These are phyloP conservation scores for Phytophthora pinifolia DNA, from an alignment of 352 stramenopile species.

Conservation along the genomic window DNA sequence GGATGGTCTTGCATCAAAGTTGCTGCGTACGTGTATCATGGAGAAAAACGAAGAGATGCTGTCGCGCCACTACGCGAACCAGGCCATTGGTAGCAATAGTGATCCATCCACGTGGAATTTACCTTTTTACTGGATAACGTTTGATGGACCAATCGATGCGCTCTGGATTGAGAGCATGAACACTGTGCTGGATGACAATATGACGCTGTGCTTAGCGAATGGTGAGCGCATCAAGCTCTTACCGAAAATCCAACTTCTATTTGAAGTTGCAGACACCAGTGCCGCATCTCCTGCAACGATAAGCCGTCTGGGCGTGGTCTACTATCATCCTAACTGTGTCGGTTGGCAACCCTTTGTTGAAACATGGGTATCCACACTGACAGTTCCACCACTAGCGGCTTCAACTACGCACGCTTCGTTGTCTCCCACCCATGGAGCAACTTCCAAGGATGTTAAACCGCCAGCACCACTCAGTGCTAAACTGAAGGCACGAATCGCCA, in stretches of 20 bases:
- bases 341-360: slow-evolving; percentile 69
- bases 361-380: slow-evolving; percentile 54
- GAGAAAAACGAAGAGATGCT: slow-evolving; percentile 64
- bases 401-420: slow-evolving; percentile 1
- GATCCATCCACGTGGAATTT: slow-evolving; percentile 24
- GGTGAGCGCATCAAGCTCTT: slow-evolving; percentile 87
- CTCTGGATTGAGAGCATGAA: slow-evolving; percentile 90
- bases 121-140: slow-evolving; percentile 83
- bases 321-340: slow-evolving; percentile 72
- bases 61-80: slow-evolving; percentile 17
- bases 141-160: slow-evolving; percentile 81
- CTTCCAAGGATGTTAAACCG: not conserved
- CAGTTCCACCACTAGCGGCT: slow-evolving; percentile 12
- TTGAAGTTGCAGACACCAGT: slow-evolving; percentile 91
- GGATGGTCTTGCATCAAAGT: slow-evolving; percentile 73
- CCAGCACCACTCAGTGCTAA: slow-evolving; percentile 33
- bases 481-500: slow-evolving; percentile 40
- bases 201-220: slow-evolving; percentile 89
- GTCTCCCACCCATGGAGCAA: not conserved
- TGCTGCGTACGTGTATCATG: slow-evolving; percentile 72
- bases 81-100: slow-evolving; percentile 20
- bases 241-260: slow-evolving; percentile 89
- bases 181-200: slow-evolving; percentile 91
- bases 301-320: slow-evolving; percentile 90
- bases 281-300: slow-evolving; percentile 93